These are phyloP conservation scores for Tylopilus sp. DNA, from an alignment of 768 basidiomycete genomes.

Conservation along the genomic window DNA sequence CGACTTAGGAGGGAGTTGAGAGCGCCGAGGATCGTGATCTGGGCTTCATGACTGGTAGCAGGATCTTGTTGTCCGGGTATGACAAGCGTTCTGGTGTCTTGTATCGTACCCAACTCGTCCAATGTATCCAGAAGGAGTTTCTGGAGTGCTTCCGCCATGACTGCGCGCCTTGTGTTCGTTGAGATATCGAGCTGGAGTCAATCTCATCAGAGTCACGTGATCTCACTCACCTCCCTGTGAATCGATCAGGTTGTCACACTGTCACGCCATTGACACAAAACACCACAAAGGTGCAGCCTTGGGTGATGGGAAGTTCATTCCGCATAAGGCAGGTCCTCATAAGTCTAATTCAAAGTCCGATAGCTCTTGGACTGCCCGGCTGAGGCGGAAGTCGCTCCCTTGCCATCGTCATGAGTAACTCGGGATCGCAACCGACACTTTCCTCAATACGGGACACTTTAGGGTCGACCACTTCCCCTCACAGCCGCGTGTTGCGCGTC, in stretches of 20 bases:
- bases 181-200: constrained; percentile 4
- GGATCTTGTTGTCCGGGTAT: constrained; percentile 60
- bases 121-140: constrained; percentile 75
- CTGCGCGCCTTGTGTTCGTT: neutral
- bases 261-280: no score
- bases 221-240: neutral
- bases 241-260: no score
- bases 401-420: constrained; percentile 15
- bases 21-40: constrained; percentile 83
- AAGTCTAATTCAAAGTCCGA: no score
- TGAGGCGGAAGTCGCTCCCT: no score
- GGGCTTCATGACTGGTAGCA: constrained; percentile 68
- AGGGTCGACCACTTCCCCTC: constrained; percentile 26
- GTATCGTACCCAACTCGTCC: constrained; percentile 49
- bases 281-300: no score
- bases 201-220: constrained; percentile 23
- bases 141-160: constrained; percentile 78
- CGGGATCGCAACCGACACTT: constrained; percentile 47
- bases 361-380: no score
- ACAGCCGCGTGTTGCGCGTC: constrained; percentile 66
- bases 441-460: constrained; percentile 44
- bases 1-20: constrained; percentile 87
- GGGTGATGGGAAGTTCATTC: no score
- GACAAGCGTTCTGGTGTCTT: constrained; percentile 65
- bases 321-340: no score